Base-by-base conservation (phyloP, 139 green algal species). In the Gonium pectorale region DNA sequence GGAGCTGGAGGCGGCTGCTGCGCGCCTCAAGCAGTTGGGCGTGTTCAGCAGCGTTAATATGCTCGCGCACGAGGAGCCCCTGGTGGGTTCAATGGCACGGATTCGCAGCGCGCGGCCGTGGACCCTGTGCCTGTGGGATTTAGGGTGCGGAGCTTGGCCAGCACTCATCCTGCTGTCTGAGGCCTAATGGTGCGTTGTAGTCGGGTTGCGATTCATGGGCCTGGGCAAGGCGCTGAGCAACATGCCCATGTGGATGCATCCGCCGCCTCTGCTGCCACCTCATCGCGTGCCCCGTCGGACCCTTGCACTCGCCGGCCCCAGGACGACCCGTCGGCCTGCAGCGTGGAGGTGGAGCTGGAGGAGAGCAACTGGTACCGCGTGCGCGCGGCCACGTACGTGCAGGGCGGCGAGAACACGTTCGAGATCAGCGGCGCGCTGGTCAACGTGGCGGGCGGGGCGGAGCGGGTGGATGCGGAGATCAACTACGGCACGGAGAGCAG, bases 321-420 rank as follows among this genome's bases (percentile, higher is more conserved):
- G 83, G 82, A 87, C 67, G 89, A 82, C 19, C 79, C 78, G 3
- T 77, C 92, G 27, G 71, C 51, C 2, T 94, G 90, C 81, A 94
- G 77, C 24, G 81, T 96, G 26, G 38, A 90, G 29, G n/a, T 94
- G 31, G 66, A 71, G 5, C 78, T 94, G 60, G 64, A 87, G 43
- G 94, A 97, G 75, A 88, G 83, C 69, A 86, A 86, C 63, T 84
- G 91, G 43, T 90, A 91, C 78, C 88, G 83, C 37, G 52, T 93
- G 33, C 86, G 93, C 27, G 87, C 87, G 2, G 93, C 89, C 13
- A 96, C 92, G 0, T 97, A 95, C 68, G 86, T 95, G 44, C 85
- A 96, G 90, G 92, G 83, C 62, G 81, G 85, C 15, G 90, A 93
- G 71, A 87, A 62, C 85, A 91, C 87, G 3, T 77, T 94, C 33